phyloP scores from a whole-genome alignment of 306 rosid species.

The Corylus americana region DNA sequence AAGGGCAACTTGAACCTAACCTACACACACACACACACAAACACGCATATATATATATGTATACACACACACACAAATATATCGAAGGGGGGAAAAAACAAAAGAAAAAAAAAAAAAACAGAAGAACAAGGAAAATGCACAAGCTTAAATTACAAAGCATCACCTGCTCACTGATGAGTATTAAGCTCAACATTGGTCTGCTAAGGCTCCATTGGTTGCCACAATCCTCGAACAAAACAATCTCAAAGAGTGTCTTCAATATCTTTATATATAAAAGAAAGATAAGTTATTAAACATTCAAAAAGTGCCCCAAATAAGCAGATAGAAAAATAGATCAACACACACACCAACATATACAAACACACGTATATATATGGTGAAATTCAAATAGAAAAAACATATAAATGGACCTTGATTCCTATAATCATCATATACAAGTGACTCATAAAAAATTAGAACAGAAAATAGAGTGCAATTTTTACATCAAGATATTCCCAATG shows the following conservation, averaged over 20 bases:
- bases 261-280: slow-evolving; percentile 30
- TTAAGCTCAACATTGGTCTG: slow-evolving; percentile 67
- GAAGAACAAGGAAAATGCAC: neutral
- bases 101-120: neutral
- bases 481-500: too few relatives aligned
- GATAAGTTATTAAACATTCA: neutral
- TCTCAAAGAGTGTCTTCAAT: slow-evolving; percentile 64
- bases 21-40: neutral
- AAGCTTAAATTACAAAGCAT: neutral
- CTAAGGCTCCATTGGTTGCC: slow-evolving; percentile 68
- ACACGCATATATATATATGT: too few relatives aligned
- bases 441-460: too few relatives aligned
- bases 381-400: neutral
- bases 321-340: neutral
- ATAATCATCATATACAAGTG: neutral
- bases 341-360: neutral
- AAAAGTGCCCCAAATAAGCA: neutral
- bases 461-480: too few relatives aligned
- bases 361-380: neutral
- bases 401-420: neutral
- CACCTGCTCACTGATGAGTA: slow-evolving; percentile 66
- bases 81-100: too few relatives aligned
- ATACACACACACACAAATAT: too few relatives aligned
- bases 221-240: slow-evolving; percentile 60
- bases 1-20: neutral